Base-by-base conservation (phyloP, 257 asterid species). In the Cruciata laevipes region DNA sequence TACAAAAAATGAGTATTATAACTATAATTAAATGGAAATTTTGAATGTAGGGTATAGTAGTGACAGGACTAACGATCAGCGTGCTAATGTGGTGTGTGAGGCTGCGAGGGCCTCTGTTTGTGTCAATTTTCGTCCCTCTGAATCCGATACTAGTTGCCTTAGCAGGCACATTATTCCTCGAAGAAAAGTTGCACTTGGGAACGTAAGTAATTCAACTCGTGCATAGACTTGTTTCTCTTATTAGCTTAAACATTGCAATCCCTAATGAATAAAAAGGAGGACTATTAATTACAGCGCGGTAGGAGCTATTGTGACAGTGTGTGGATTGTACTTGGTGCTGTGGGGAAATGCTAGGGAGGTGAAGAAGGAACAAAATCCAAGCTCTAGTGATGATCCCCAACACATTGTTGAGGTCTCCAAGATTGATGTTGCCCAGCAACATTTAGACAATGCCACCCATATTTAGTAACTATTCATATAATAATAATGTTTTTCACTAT, bases 51-150 rank as follows among this genome's bases (percentile, higher is more conserved):
- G 96, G 96, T 12, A 64, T 80, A 1, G 3, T 88, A 4, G 85
- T 71, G 14, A 80, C 93, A 0, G 95, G 93, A 35, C 3, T 90
- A 10, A 69, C 78, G 74, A 74, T 83, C 77, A 75, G 66, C 7
- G 52, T 85, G 65, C 68, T 44, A 38, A 87, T 81, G 85, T 73
- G 76, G 40, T 78, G 85, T 10, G 84, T 90, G 1, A 82, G 83
- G 38, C 81, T 78, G 93, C 82, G 80, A 65, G 96, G 97, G 3
- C 96, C 97, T 0, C 23, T 86, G 5, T 90, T 73, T n/a, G 95
- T 88, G 0, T 90, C 97, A 0, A 65, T 82, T 64, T 90, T 90
- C 63, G 79, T 68, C 63, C 97, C 97, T 1, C 62, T 88, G 60
- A 1, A 76, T 71, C 93, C 83, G 1, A 81, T 90, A 7, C 79